These are phyloP conservation scores for Paecilomyces variotii DNA, from an alignment of 2,329 filamentous ascomycete genomes.

Conservation along the genomic window DNA sequence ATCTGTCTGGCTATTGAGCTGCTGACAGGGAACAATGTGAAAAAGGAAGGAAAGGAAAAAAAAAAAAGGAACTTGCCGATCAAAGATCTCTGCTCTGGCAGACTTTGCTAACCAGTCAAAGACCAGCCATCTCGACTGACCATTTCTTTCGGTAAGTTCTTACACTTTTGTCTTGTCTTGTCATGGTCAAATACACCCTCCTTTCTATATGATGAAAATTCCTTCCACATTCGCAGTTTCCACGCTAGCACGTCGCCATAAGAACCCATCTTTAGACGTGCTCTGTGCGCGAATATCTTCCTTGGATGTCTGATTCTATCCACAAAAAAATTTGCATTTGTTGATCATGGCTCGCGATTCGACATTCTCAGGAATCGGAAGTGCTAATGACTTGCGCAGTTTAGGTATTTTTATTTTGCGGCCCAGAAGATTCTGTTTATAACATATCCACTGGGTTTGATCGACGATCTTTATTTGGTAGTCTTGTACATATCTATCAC, in stretches of 20 bases:
- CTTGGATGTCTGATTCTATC: conserved; percentile 12
- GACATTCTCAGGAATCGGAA: not conserved
- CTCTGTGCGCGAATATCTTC: conserved; percentile 10
- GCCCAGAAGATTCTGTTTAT: too few relatives aligned
- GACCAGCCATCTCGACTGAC: not conserved
- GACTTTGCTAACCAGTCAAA: not conserved
- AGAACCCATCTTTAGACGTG: conserved; percentile 11
- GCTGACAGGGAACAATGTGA: not conserved
- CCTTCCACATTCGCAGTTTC: conserved; percentile 33
- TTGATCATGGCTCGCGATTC: not conserved
- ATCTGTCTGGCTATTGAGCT: not conserved
- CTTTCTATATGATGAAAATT: conserved; percentile 33
- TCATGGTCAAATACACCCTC: conserved; percentile 9
- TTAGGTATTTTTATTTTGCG: not conserved
- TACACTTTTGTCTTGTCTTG: conserved; percentile 4
- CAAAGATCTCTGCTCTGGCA: not conserved
- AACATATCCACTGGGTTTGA: too few relatives aligned
- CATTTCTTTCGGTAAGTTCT: not conserved
- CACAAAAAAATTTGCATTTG: not conserved
- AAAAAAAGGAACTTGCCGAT: too few relatives aligned
- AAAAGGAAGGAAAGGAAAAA: not conserved
- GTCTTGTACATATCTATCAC: too few relatives aligned
- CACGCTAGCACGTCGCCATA: conserved; percentile 11
- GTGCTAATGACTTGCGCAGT: conserved; percentile 9
- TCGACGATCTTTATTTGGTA: too few relatives aligned